phyloP scores from a whole-genome alignment of 768 basidiomycete genomes.

The Holtermannia corniformis region DNA sequence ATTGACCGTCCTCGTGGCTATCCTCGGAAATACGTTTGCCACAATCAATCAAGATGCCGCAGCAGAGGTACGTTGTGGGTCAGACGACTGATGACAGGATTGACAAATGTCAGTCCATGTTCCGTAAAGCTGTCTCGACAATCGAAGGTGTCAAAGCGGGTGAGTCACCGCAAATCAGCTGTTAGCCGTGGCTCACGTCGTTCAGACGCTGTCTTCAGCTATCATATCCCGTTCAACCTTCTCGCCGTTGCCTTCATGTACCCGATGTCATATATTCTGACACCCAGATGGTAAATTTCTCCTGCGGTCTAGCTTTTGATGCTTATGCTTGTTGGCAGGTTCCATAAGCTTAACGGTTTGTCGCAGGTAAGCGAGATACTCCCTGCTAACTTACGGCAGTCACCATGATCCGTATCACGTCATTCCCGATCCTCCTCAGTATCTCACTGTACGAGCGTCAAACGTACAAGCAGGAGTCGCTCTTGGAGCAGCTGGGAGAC shows the following conservation, averaged over 20 bases:
- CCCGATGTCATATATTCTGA: slow-evolving; percentile 74
- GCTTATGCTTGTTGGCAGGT: slow-evolving; percentile 43
- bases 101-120: slow-evolving; percentile 62
- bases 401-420: slow-evolving; percentile 47
- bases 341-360: slow-evolving; percentile 68
- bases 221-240: slow-evolving; percentile 87
- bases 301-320: background rate
- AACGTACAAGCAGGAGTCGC: slow-evolving; percentile 57
- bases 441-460: slow-evolving; percentile 84
- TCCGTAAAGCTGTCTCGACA: slow-evolving; percentile 82
- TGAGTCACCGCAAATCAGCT: slow-evolving; percentile 3
- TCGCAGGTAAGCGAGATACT: background rate
- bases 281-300: slow-evolving; percentile 60
- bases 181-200: background rate
- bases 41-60: slow-evolving; percentile 86
- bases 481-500: slow-evolving; percentile 63
- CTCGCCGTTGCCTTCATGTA: slow-evolving; percentile 77
- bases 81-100: slow-evolving; percentile 3
- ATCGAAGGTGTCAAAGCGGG: slow-evolving; percentile 64
- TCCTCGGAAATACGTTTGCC: slow-evolving; percentile 89
- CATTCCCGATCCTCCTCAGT: slow-evolving; percentile 68
- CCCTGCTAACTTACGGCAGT: slow-evolving; percentile 12
- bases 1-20: slow-evolving; percentile 54
- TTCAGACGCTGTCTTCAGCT: slow-evolving; percentile 78
- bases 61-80: slow-evolving; percentile 56